Evolutionary conservation across 1,284 basidiomycete species (phyloP).

Genomic region (Fistulina hepatica): DNA sequence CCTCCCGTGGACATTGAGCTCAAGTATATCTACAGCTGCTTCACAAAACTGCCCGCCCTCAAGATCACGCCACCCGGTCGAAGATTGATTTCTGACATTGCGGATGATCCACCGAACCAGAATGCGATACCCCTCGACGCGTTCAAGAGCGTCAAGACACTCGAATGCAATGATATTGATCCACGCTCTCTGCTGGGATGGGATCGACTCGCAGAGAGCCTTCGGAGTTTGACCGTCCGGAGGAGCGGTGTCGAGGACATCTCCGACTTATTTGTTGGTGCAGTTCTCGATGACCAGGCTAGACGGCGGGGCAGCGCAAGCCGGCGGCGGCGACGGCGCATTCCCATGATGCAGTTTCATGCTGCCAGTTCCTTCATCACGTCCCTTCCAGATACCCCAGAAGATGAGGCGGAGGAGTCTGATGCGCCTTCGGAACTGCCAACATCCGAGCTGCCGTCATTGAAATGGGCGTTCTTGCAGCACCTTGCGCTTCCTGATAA

Average conservation of each 20-base stretch:
- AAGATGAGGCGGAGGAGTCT: constrained; percentile 36
- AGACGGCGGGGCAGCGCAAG: constrained; percentile 45
- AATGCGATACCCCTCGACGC: constrained; percentile 72
- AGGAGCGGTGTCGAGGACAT: constrained; percentile 77
- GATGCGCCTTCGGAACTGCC: constrained; percentile 21
- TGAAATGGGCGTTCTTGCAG: constrained; percentile 72
- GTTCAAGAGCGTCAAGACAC: constrained; percentile 72
- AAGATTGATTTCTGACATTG: constrained; percentile 59
- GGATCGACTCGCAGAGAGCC: constrained; percentile 64
- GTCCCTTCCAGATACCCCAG: constrained; percentile 43
- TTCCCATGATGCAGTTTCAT: constrained; percentile 35
- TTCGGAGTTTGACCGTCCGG: constrained; percentile 65
- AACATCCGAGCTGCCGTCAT: constrained; percentile 38
- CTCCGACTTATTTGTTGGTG: constrained; percentile 67
- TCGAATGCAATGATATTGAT: constrained; percentile 74
- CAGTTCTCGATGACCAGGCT: constrained; percentile 65
- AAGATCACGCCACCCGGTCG: constrained; percentile 47
- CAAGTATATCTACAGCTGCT: constrained; percentile 77
- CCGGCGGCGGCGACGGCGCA: constrained; percentile 34
- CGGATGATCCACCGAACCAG: constrained; percentile 59
- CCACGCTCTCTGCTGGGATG: constrained; percentile 78
- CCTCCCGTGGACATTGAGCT: constrained; percentile 60
- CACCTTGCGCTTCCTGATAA: constrained; percentile 77
- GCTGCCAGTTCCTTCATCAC: constrained; percentile 43
- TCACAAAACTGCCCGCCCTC: constrained; percentile 80